Evolutionary conservation across 2,329 filamentous ascomycete species (phyloP).

Genomic region (Fusarium gaditjirri): DNA sequence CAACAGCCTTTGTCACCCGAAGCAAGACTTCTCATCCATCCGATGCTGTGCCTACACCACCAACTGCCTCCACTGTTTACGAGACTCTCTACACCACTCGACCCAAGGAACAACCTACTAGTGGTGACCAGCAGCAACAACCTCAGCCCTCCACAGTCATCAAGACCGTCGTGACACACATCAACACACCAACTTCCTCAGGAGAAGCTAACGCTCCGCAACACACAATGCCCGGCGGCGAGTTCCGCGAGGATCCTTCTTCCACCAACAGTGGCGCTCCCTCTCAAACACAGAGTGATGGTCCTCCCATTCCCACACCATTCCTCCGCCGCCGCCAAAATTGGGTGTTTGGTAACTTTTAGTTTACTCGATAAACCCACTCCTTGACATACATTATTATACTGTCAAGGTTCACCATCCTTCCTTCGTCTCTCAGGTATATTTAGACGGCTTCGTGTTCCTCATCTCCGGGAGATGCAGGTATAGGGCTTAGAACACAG

Average conservation of each 20-base stretch:
- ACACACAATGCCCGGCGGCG: conserved; percentile 35
- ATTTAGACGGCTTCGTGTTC: conserved; percentile 28
- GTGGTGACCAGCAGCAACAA: conserved; percentile 8
- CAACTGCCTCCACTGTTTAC: conserved; percentile 32
- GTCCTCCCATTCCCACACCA: conserved; percentile 30
- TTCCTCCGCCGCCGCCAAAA: conserved; percentile 40
- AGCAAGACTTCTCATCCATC: conserved; percentile 12
- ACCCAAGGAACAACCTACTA: conserved; percentile 18
- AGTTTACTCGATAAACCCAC: conserved; percentile 1
- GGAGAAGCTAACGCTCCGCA: conserved; percentile 7
- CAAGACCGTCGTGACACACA: conserved; percentile 27
- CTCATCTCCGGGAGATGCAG: conserved; percentile 12
- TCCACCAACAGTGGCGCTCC: conserved; percentile 11
- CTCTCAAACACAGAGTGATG: conserved; percentile 10
- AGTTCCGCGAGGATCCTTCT: conserved; percentile 37
- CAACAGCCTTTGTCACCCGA: conserved; percentile 35
- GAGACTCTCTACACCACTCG: conserved; percentile 35
- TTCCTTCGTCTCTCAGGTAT: conserved; percentile 24
- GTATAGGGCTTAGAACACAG: conserved; percentile 12
- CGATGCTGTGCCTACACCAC: conserved; percentile 10
- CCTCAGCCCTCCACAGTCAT: conserved; percentile 34
- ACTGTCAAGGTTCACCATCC: conserved; percentile 10
- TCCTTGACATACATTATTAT: conserved; percentile 4
- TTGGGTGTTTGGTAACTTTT: conserved; percentile 42
- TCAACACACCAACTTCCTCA: conserved; percentile 21